These are phyloP conservation scores for Heliamphora pulchella DNA, from an alignment of 179 eudicot genomes.

Conservation along the genomic window DNA sequence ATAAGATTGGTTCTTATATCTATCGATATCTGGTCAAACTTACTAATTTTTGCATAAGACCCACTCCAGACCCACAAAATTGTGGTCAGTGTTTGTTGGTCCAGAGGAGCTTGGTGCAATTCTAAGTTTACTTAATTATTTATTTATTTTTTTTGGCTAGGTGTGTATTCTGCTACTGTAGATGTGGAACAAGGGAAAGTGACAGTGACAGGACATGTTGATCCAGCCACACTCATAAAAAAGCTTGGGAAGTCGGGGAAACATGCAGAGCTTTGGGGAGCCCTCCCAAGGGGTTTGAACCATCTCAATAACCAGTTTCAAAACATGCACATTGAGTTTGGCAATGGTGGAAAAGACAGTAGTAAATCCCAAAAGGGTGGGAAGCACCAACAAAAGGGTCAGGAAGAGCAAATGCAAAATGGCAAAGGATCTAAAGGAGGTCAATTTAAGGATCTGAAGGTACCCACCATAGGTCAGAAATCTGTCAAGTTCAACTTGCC, in stretches of 20 bases:
- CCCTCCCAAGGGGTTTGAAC: slow-evolving; percentile 25
- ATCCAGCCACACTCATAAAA: slow-evolving; percentile 50
- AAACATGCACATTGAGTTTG: slow-evolving; percentile 43
- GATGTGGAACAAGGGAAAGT: slow-evolving; percentile 77
- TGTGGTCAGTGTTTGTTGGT: no score
- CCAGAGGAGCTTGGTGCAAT: no score
- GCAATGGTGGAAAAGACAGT: slow-evolving; percentile 37
- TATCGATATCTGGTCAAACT: no score
- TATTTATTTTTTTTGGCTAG: slow-evolving; percentile 22
- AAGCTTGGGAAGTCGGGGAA: slow-evolving; percentile 73
- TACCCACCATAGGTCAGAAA: slow-evolving; percentile 39
- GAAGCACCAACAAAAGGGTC: slow-evolving; percentile 35
- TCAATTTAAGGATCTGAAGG: slow-evolving; percentile 29
- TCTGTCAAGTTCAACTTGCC: slow-evolving; percentile 48
- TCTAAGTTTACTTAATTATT: neutral
- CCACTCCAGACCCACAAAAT: no score
- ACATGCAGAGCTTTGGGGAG: slow-evolving; percentile 74
- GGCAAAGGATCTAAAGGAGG: slow-evolving; percentile 34
- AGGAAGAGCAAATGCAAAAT: slow-evolving; percentile 34
- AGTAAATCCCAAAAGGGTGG: slow-evolving; percentile 40
- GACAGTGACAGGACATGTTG: slow-evolving; percentile 69
- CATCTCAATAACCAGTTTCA: slow-evolving; percentile 42
- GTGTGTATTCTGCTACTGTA: slow-evolving; percentile 49
- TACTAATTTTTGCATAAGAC: no score
- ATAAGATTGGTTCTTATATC: no score